Percentiles rank a stretch among this genome's conserved stretches.
These are phyloP conservation scores for Phialophora verrucosa DNA, from an alignment of 2,329 filamentous ascomycete genomes.

Conservation along the genomic window DNA sequence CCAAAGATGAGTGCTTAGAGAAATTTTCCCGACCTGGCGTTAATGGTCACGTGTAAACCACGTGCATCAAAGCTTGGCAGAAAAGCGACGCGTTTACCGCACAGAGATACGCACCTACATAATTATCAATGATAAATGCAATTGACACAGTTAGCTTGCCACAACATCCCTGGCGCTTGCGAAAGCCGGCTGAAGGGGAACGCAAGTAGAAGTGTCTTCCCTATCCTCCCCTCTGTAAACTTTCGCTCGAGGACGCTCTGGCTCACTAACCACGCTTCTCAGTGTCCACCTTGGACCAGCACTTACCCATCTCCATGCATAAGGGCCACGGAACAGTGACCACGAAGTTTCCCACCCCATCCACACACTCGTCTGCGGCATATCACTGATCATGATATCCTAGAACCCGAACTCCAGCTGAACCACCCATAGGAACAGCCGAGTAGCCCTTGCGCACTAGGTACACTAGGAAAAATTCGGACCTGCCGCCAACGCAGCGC, in stretches of 20 bases:
- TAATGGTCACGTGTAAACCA: too few species aligned
- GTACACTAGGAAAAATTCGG: conserved; percentile 40
- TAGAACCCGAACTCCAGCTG: conserved; percentile 14
- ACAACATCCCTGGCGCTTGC: too few species aligned
- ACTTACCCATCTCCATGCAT: conserved; percentile 13
- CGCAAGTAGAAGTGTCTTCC: too few species aligned
- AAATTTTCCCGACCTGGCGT: too few species aligned
- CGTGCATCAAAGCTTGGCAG: too few species aligned
- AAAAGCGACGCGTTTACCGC: too few species aligned
- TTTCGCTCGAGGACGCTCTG: not conserved
- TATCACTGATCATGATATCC: conserved; percentile 14
- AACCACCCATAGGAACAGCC: conserved; percentile 2
- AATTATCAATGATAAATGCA: too few species aligned
- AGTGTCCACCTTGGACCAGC: conserved; percentile 24
- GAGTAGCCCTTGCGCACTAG: conserved; percentile 31
- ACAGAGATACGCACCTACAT: too few species aligned
- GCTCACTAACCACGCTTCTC: conserved; percentile 17
- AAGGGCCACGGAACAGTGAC: conserved; percentile 3
- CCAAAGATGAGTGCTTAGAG: too few species aligned
- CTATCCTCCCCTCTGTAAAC: too few species aligned
- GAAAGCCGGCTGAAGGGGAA: too few species aligned
- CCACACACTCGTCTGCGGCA: conserved; percentile 6
- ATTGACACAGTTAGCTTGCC: too few species aligned
- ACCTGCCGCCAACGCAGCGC: conserved; percentile 40
- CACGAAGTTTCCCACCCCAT: conserved; percentile 12